Evolutionary conservation across 768 basidiomycete genomes (phyloP).

Genomic region (Kwoniella sp.): DNA sequence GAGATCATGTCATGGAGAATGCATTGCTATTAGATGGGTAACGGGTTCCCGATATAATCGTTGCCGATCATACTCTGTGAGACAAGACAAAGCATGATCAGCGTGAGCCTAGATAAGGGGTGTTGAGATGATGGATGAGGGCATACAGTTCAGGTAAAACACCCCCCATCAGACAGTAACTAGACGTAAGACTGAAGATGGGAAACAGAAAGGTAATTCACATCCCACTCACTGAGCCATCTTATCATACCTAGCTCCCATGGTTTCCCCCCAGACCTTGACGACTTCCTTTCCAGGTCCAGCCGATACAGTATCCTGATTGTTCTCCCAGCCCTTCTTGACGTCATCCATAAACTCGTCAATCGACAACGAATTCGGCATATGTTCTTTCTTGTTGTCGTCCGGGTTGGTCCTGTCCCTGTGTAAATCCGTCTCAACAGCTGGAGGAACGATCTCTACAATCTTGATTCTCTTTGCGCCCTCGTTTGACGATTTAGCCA

Average conservation of each 20-base stretch:
- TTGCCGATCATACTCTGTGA: not conserved
- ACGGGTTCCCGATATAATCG: too few species aligned
- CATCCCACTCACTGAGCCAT: conserved; percentile 16
- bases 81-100: not conserved
- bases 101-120: not conserved
- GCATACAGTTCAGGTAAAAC: too few species aligned
- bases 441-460: conserved; percentile 38
- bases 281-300: conserved; percentile 28
- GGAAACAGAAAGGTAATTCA: not conserved
- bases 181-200: not conserved
- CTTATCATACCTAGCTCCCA: conserved; percentile 32
- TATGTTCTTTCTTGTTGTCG: conserved; percentile 34
- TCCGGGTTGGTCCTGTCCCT: conserved; percentile 36
- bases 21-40: not conserved
- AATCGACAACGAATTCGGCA: conserved; percentile 21
- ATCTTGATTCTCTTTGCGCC: conserved; percentile 27
- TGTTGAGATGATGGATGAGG: too few species aligned
- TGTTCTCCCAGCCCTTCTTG: conserved; percentile 35
- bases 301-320: conserved; percentile 31
- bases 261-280: conserved; percentile 26
- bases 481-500: conserved; percentile 13
- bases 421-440: conserved; percentile 38
- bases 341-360: conserved; percentile 46
- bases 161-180: too few species aligned
- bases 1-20: not conserved